These are phyloP conservation scores for Scleromitrula shiraiana DNA, from an alignment of 2,329 filamentous ascomycete genomes.

Conservation along the genomic window DNA sequence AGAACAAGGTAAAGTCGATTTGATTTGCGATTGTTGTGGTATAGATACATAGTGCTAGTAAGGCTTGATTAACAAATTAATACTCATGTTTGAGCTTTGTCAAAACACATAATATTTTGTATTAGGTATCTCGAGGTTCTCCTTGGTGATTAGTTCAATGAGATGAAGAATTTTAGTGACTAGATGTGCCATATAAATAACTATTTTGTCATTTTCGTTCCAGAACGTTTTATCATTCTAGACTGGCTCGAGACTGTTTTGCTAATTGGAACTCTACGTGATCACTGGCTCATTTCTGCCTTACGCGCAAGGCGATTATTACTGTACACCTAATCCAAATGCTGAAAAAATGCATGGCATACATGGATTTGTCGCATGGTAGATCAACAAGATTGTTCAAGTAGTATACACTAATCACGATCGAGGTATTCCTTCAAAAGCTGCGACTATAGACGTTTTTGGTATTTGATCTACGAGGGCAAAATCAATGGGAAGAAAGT, in stretches of 20 bases:
- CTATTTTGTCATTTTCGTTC: too few species aligned
- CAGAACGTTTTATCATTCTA: too few species aligned
- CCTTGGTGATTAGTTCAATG: too few species aligned
- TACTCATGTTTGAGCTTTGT: too few species aligned
- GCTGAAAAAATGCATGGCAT: conserved; percentile 1
- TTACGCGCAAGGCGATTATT: neutral
- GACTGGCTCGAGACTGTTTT: too few species aligned
- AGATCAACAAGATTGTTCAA: neutral
- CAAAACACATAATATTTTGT: too few species aligned
- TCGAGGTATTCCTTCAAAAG: neutral
- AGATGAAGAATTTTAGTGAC: too few species aligned
- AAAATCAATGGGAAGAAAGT: neutral
- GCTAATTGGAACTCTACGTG: too few species aligned
- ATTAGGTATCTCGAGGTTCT: too few species aligned
- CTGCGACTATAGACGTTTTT: neutral
- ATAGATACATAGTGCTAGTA: too few species aligned
- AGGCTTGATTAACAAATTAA: neutral
- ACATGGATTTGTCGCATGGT: neutral
- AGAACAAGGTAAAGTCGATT: neutral
- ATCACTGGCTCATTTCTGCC: neutral
- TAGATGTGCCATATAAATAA: too few species aligned
- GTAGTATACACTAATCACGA: conserved; percentile 12
- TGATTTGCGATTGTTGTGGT: neutral
- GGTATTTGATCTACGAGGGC: conserved; percentile 1
- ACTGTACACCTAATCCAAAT: conserved; percentile 8